Evolutionary conservation across 1,284 basidiomycete genomes (phyloP), one percentile per base, ranked within the genome.

Genomic region (Ustilago shanxiensis): DNA sequence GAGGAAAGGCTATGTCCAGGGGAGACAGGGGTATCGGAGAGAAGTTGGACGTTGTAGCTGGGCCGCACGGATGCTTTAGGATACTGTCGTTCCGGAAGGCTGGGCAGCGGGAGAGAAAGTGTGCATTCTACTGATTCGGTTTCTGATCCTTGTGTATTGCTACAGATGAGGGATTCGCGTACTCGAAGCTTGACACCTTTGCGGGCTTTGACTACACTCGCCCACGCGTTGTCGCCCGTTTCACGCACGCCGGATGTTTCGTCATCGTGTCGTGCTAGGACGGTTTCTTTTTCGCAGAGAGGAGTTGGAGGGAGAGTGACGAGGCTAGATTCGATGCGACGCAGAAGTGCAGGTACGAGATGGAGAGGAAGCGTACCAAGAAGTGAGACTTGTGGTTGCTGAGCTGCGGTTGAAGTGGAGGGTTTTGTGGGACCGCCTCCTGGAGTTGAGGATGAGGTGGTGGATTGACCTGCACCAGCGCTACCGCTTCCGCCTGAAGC

Each of bases 151-250:
- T 37, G 29, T 3, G 11, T 22, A 28, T 49, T 18, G 14, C 6
- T 37, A 5, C 35, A 29, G 2, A 37, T 53, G 4, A 66, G 22
- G 18, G 58, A 55, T 41, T 77, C 75, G 0, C 49, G 20, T 7
- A 73, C 67, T 0, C 71, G 51, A 28, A 77, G 39, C 33, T 73
- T 69, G 50, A 77, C 67, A 0, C 67, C 66, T 7, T 51, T 47
- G 0, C 75, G 49, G 2, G 63, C 66, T 31, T 73, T 73, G 35
- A 77, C 70, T 9, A 77, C 75, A 22, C 60, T 64, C 14, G 70
- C 67, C 75, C 75, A 77, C 0, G 75, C 75, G 53, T 77, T 77
- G 58, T 77, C 71, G 61, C 71, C 71, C 51, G 67, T 77, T 56
- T 77, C 75, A 24, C 75, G 63, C 5, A 77, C 53, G 2, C 52